Evolutionary conservation across 2,329 filamentous ascomycete species (phyloP).

Genomic region (Fusarium graminum): DNA sequence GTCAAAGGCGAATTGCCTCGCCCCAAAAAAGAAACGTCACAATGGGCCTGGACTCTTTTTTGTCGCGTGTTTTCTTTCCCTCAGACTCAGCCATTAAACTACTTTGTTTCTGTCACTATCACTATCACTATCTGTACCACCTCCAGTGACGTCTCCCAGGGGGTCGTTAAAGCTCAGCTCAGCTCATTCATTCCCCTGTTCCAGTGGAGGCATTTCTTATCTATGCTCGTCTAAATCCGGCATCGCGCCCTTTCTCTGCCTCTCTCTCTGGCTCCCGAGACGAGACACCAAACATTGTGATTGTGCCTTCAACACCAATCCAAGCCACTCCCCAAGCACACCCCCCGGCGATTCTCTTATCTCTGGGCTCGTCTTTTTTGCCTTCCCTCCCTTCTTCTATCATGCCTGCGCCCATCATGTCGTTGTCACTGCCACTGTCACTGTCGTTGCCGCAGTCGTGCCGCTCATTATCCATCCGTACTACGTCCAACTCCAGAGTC

Average conservation of each 20-base stretch:
- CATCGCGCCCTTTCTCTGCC: slow-evolving; percentile 17
- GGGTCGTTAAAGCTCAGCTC: slow-evolving; percentile 15
- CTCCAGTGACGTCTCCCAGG: background rate
- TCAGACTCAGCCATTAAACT: slow-evolving; percentile 2
- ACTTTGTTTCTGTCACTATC: background rate
- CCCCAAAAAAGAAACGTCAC: slow-evolving; percentile 29
- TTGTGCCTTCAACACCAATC: slow-evolving; percentile 18
- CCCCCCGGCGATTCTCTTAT: slow-evolving; percentile 34
- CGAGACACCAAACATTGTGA: background rate
- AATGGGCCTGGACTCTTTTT: slow-evolving; percentile 12
- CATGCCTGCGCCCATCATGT: slow-evolving; percentile 24
- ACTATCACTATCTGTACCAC: background rate
- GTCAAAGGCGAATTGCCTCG: slow-evolving; percentile 24
- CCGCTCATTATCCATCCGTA: slow-evolving; percentile 5
- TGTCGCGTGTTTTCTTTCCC: background rate
- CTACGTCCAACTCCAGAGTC: background rate
- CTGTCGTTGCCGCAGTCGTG: slow-evolving; percentile 15
- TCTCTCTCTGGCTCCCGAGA: background rate
- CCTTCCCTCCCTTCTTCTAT: slow-evolving; percentile 4
- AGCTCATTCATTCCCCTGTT: slow-evolving; percentile 1
- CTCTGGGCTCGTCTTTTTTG: slow-evolving; percentile 20
- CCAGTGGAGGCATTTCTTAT: slow-evolving; percentile 34
- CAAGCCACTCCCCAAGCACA: slow-evolving; percentile 4
- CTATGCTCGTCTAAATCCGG: slow-evolving; percentile 18
- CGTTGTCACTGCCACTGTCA: background rate